Conservation (phyloP, 2,329 filamentous ascomycete species). For the Cladosporium colombiae region DNA sequence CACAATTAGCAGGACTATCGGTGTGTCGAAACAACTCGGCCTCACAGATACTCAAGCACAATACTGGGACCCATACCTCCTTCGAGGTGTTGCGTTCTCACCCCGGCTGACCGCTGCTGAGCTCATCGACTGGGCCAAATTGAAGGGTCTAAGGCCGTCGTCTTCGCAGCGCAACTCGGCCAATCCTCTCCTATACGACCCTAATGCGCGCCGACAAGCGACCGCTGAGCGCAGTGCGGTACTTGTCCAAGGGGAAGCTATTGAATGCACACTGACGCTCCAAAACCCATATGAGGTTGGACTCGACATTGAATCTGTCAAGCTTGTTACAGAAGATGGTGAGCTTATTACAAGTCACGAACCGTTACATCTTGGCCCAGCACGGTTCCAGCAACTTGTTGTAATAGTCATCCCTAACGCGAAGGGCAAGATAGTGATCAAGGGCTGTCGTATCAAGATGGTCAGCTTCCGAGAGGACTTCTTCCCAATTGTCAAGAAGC, state of each 20-base stretch:
- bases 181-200: slow-evolving; percentile 94
- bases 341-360: slow-evolving; percentile 68
- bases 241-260: slow-evolving; percentile 75
- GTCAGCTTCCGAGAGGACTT: slow-evolving; percentile 77
- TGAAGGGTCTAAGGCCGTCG: slow-evolving; percentile 10
- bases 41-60: slow-evolving; percentile 70
- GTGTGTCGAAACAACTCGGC: slow-evolving; percentile 74
- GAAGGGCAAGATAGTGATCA: slow-evolving; percentile 70
- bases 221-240: slow-evolving; percentile 59
- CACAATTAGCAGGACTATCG: slow-evolving; percentile 82
- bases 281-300: slow-evolving; percentile 96
- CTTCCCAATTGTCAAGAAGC: slow-evolving; percentile 79
- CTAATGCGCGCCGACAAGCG: slow-evolving; percentile 70
- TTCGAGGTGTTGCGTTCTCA: slow-evolving; percentile 70
- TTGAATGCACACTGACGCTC: slow-evolving; percentile 76
- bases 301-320: slow-evolving; percentile 80
- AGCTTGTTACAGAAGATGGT: slow-evolving; percentile 71
- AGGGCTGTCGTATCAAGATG: slow-evolving; percentile 76
- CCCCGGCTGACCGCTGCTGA: slow-evolving; percentile 3
- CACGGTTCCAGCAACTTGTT: slow-evolving; percentile 76
- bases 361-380: slow-evolving; percentile 72
- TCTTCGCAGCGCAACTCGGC: slow-evolving; percentile 27
- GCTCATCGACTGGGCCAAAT: slow-evolving; percentile 19
- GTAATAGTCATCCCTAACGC: slow-evolving; percentile 68
- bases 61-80: slow-evolving; percentile 96